A percentile compares a stretch with the other conserved stretches of the same genome.
These are phyloP conservation scores for Geotrichum carabidarum DNA, from an alignment of 1,139 yeast genomes.

Conservation along the genomic window DNA sequence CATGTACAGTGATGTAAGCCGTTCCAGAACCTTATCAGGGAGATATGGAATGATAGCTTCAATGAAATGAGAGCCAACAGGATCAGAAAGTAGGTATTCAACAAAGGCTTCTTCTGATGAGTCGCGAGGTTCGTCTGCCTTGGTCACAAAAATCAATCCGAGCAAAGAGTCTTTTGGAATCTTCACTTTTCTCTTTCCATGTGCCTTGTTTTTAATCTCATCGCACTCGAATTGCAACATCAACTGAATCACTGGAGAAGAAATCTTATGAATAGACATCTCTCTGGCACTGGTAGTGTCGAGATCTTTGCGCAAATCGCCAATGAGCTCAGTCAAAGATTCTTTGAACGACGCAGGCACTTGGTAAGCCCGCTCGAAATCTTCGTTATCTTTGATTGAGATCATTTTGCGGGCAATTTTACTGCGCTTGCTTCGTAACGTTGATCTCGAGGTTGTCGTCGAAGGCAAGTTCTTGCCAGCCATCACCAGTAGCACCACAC, in stretches of 20 bases:
- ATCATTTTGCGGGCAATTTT: slow-evolving; percentile 91
- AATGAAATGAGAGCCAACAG: slow-evolving; percentile 87
- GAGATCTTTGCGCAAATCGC: slow-evolving; percentile 40
- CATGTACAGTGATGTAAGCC: slow-evolving; percentile 69
- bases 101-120: slow-evolving; percentile 73
- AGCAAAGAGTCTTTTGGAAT: slow-evolving; percentile 68
- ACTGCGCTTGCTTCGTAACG: slow-evolving; percentile 78
- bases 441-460: slow-evolving; percentile 56
- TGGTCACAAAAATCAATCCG: slow-evolving; percentile 9
- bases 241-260: slow-evolving; percentile 84
- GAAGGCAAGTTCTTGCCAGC: slow-evolving; percentile 82
- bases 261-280: slow-evolving; percentile 68
- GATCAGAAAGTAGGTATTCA: slow-evolving; percentile 75
- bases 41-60: slow-evolving; percentile 65
- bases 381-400: slow-evolving; percentile 62
- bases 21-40: slow-evolving; percentile 61
- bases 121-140: slow-evolving; percentile 38
- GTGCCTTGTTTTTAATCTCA: slow-evolving; percentile 45
- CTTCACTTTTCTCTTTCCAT: slow-evolving; percentile 38
- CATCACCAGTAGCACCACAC: slow-evolving; percentile 64
- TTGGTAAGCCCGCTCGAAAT: slow-evolving; percentile 49
- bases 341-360: slow-evolving; percentile 67
- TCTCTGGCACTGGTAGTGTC: slow-evolving; percentile 53
- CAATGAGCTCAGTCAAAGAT: slow-evolving; percentile 32
- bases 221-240: slow-evolving; percentile 78